Conservation (phyloP, 352 stramenopile genomes). For the Phytophthora parvispora region DNA sequence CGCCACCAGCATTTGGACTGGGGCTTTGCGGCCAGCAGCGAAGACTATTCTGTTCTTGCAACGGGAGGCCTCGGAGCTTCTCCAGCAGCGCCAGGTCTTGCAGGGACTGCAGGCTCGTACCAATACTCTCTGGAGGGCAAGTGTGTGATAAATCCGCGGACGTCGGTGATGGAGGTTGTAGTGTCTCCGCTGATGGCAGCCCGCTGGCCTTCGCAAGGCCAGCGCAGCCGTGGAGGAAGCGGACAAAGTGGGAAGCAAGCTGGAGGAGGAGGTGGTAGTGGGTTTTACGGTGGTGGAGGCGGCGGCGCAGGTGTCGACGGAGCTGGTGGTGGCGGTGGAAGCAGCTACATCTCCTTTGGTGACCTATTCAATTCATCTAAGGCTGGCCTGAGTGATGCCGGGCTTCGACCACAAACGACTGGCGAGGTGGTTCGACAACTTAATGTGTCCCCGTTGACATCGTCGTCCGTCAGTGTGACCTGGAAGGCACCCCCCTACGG, state of each 20-base stretch:
- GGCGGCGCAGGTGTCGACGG: constrained; percentile 72
- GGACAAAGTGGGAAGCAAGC: constrained; percentile 82
- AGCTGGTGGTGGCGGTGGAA: constrained; percentile 69
- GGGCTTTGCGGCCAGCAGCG: constrained; percentile 50
- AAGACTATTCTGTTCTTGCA: constrained; percentile 67
- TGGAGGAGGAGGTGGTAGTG: constrained; percentile 81
- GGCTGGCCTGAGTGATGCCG: constrained; percentile 12
- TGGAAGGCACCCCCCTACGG: constrained; percentile 55
- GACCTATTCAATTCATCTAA: constrained; percentile 31
- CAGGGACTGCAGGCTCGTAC: constrained; percentile 59
- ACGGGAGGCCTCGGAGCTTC: constrained; percentile 58
- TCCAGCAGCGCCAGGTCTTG: constrained; percentile 24
- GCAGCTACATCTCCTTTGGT: constrained; percentile 53
- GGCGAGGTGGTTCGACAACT: constrained; percentile 42
- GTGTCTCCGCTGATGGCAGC: constrained; percentile 32
- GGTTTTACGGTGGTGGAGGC: constrained; percentile 81
- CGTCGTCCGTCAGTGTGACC: constrained; percentile 44
- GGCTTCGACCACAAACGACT: constrained; percentile 17
- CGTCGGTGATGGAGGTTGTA: constrained; percentile 42
- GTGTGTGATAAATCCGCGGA: constrained; percentile 39
- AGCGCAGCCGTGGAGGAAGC: constrained; percentile 51
- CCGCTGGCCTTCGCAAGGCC: constrained; percentile 50
- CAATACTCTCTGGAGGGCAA: constrained; percentile 51
- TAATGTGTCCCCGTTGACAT: constrained; percentile 24
- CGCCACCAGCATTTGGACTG: constrained; percentile 65